Conservation (phyloP, 257 asterid genomes). For the Fraxinus cuspidata region DNA sequence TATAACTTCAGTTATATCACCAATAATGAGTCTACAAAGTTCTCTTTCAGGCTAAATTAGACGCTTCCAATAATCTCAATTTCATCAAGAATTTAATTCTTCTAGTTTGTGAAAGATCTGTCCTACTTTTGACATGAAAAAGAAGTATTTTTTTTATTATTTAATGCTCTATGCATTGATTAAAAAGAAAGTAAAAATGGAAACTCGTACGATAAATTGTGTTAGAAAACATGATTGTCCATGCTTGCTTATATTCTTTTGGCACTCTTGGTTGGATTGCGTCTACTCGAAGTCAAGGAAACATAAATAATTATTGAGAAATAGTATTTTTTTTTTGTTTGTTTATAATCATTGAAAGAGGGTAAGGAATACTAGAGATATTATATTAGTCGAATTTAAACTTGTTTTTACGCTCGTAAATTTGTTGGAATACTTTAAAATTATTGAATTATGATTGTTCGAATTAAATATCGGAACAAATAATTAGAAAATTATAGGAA, state of each 20-base stretch:
- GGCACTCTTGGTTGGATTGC: constrained; percentile 1
- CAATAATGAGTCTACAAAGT: not conserved
- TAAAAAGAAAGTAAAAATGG: not conserved
- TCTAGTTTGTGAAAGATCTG: not conserved
- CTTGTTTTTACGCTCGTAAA: not conserved
- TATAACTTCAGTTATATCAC: too few species aligned
- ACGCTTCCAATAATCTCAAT: not conserved
- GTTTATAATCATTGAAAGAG: not conserved
- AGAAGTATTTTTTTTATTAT: not conserved
- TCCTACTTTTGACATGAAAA: not conserved
- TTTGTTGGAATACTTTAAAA: not conserved
- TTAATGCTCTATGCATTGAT: not conserved
- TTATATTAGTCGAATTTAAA: not conserved
- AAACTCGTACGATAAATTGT: not conserved
- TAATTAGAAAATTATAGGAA: not conserved
- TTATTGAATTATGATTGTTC: not conserved
- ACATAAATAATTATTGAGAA: not conserved
- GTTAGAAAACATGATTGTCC: constrained; percentile 3
- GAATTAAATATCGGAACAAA: not conserved
- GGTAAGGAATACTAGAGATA: not conserved
- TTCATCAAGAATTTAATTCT: not conserved
- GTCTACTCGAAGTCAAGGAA: constrained; percentile 5
- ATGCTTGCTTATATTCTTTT: not conserved
- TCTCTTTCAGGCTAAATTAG: too few species aligned
- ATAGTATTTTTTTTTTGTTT: not conserved